A percentile compares a stretch with the other conserved stretches of the same genome.
Evolutionary conservation across 768 basidiomycete species (phyloP).

Genomic region (Auriscalpium microsporum): DNA sequence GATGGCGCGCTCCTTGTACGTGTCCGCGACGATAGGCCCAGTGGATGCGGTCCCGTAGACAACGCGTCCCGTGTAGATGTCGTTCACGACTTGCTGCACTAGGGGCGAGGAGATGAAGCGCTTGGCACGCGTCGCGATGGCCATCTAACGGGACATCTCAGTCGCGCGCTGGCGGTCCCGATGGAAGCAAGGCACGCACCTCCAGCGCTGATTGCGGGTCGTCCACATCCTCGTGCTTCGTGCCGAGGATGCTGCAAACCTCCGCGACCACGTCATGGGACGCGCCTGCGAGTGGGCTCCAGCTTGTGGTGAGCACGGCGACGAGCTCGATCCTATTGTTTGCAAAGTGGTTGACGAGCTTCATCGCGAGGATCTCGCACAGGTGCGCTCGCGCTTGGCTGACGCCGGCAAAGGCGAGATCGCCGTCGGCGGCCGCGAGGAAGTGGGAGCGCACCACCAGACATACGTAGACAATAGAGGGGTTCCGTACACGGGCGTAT

Average conservation of each 20-base stretch:
- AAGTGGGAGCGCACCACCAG: slow-evolving; percentile 77
- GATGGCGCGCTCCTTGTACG: slow-evolving; percentile 75
- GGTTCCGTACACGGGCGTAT: slow-evolving; percentile 69
- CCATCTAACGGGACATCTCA: slow-evolving; percentile 48
- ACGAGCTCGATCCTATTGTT: slow-evolving; percentile 69
- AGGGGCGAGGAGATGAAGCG: slow-evolving; percentile 75
- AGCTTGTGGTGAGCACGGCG: slow-evolving; percentile 71
- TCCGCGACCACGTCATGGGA: slow-evolving; percentile 55
- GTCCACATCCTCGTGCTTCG: slow-evolving; percentile 45
- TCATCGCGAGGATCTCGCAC: slow-evolving; percentile 86
- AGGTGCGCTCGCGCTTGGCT: slow-evolving; percentile 65
- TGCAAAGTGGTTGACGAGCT: slow-evolving; percentile 69
- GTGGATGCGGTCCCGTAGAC: slow-evolving; percentile 46
- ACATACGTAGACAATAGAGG: slow-evolving; percentile 68
- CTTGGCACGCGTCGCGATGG: slow-evolving; percentile 80
- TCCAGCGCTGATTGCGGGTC: slow-evolving; percentile 80
- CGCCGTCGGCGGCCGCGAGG: slow-evolving; percentile 52
- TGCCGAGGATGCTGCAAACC: slow-evolving; percentile 50
- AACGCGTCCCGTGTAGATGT: slow-evolving; percentile 78
- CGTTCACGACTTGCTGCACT: slow-evolving; percentile 79
- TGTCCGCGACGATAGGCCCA: slow-evolving; percentile 80
- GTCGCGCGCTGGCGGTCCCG: background rate
- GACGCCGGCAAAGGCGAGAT: slow-evolving; percentile 72
- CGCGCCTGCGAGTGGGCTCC: slow-evolving; percentile 81
- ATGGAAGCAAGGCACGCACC: slow-evolving; percentile 35